Evolutionary conservation across 768 basidiomycete species (phyloP).

Genomic region (Lactarius trivialis): DNA sequence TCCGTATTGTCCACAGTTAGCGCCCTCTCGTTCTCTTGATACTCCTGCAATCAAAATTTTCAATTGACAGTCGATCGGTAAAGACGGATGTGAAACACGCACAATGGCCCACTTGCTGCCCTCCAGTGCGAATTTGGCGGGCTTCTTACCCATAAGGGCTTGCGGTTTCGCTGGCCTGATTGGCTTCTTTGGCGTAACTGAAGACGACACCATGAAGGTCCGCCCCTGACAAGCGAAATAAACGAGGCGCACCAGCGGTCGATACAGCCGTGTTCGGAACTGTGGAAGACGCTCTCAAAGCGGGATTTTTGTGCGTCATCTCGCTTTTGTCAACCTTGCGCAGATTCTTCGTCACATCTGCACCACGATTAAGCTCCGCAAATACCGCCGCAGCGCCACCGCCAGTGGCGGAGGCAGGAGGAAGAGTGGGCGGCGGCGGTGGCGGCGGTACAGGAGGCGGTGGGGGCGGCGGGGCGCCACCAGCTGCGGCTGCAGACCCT

Average conservation of each 20-base stretch:
- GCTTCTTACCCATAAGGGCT: slow-evolving; percentile 81
- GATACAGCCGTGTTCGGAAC: slow-evolving; percentile 39
- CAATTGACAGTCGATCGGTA: not conserved
- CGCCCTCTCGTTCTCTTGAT: slow-evolving; percentile 73
- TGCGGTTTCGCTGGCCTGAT: slow-evolving; percentile 80
- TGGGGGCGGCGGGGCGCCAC: slow-evolving; percentile 42
- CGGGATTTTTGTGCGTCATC: slow-evolving; percentile 99
- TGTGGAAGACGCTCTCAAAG: slow-evolving; percentile 50
- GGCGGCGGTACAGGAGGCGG: slow-evolving; percentile 34
- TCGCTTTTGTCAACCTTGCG: slow-evolving; percentile 93
- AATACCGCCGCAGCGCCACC: slow-evolving; percentile 78
- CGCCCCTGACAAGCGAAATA: not conserved
- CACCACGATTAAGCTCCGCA: slow-evolving; percentile 84
- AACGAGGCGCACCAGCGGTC: slow-evolving; percentile 14
- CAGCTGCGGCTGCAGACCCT: slow-evolving; percentile 30
- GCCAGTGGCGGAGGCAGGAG: slow-evolving; percentile 30
- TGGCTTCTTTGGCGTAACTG: slow-evolving; percentile 54
- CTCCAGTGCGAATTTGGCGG: slow-evolving; percentile 80
- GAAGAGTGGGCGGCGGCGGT: slow-evolving; percentile 34
- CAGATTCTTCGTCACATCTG: slow-evolving; percentile 82
- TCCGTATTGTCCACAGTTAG: slow-evolving; percentile 72
- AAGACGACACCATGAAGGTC: not conserved
- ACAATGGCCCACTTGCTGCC: slow-evolving; percentile 94
- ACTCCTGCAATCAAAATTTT: slow-evolving; percentile 54
- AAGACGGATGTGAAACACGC: slow-evolving; percentile 27